Conservation (phyloP, 306 rosid species). For the Myrica gale region DNA sequence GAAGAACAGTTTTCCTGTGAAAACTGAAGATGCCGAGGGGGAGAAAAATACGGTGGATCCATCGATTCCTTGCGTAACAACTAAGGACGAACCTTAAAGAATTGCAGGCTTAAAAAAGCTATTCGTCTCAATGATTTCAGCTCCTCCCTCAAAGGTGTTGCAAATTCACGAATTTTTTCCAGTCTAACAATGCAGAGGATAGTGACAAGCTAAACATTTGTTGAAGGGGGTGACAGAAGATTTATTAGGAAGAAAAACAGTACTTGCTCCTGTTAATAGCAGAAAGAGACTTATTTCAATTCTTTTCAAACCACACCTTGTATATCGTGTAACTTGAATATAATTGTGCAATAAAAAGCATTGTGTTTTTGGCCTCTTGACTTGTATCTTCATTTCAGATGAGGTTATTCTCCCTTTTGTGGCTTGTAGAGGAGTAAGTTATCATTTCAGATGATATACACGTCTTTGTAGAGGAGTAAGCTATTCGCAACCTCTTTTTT, state of each 20-base stretch:
- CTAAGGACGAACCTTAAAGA: constrained; percentile 25
- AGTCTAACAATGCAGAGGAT: background rate
- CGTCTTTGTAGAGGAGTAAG: too few relatives aligned
- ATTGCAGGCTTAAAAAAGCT: background rate
- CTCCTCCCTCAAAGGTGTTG: background rate
- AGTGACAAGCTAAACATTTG: background rate
- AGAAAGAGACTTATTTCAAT: background rate
- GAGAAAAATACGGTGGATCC: constrained; percentile 17
- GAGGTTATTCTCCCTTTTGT: background rate
- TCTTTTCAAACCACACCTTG: constrained; percentile 1
- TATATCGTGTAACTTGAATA: background rate
- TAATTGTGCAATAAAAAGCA: background rate
- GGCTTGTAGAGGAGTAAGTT: too few relatives aligned
- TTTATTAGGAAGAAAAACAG: background rate
- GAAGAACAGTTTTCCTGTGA: constrained; percentile 33
- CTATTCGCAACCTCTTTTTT: too few relatives aligned
- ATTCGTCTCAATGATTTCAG: background rate
- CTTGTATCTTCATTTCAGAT: background rate
- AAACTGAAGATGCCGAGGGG: constrained; percentile 23
- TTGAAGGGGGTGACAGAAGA: background rate
- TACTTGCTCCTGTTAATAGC: background rate
- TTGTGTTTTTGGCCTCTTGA: background rate
- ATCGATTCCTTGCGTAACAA: constrained; percentile 12
- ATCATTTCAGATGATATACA: too few relatives aligned
- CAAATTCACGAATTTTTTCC: background rate